A percentile compares a stretch with the other conserved stretches of the same genome.
Evolutionary conservation across 805 yeast genomes (phyloP).

Genomic region (Danielia oregonensis): DNA sequence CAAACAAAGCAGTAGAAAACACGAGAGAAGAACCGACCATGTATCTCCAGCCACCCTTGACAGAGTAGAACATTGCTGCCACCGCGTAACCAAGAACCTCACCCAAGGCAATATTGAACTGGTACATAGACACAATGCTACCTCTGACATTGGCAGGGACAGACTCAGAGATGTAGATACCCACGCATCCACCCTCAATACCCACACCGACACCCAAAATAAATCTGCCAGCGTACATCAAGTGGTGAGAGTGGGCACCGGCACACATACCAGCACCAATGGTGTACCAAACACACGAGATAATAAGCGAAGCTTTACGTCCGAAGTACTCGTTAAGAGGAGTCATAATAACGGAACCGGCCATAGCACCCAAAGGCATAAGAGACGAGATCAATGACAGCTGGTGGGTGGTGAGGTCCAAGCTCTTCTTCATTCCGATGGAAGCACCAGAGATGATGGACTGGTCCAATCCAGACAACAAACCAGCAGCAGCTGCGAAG

Average conservation of each 20-base stretch:
- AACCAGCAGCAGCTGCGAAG: conserved; percentile 62
- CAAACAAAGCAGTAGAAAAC: conserved; percentile 48
- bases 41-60: conserved; percentile 59
- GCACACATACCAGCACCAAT: conserved; percentile 59
- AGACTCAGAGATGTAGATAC: conserved; percentile 58
- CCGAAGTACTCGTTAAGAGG: conserved; percentile 56
- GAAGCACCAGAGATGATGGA: conserved; percentile 64
- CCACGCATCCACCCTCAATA: conserved; percentile 62
- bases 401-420: conserved; percentile 39
- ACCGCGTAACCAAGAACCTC: conserved; percentile 63
- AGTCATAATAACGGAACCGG: conserved; percentile 57
- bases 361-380: conserved; percentile 70
- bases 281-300: conserved; percentile 58
- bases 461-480: conserved; percentile 66
- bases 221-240: conserved; percentile 52
- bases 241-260: conserved; percentile 29
- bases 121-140: conserved; percentile 58
- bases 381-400: conserved; percentile 53
- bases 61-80: conserved; percentile 57
- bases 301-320: conserved; percentile 50
- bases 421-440: conserved; percentile 43
- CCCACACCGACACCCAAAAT: conserved; percentile 64
- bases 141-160: conserved; percentile 60
- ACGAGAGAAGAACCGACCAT: conserved; percentile 63
- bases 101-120: conserved; percentile 62